Evolutionary conservation across 371 early-diverging fungal genomes (phyloP).

Genomic region (Mucor plumbeus): DNA sequence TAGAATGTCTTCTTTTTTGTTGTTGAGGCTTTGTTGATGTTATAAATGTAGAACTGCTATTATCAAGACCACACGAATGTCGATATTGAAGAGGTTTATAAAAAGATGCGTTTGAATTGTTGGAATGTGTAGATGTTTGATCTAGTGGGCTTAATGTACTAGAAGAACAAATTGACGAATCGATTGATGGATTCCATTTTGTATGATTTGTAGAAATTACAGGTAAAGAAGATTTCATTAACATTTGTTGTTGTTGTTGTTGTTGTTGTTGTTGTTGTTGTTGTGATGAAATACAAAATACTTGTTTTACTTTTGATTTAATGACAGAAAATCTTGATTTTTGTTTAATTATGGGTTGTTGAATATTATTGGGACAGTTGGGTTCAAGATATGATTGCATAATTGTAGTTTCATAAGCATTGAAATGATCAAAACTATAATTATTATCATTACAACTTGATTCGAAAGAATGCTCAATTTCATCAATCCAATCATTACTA

Average conservation of each 20-base stretch:
- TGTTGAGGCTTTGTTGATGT: neutral
- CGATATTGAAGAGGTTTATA: neutral
- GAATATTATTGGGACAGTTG: neutral
- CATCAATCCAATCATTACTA: conserved; percentile 10
- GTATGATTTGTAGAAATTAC: neutral
- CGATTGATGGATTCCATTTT: conserved; percentile 16
- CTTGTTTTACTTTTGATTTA: conserved; percentile 22
- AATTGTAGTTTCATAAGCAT: conserved; percentile 14
- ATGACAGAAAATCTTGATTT: conserved; percentile 11
- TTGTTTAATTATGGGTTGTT: neutral
- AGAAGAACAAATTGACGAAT: conserved; percentile 22
- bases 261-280: neutral
- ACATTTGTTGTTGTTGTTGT: neutral
- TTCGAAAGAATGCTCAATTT: conserved; percentile 12
- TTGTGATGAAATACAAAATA: conserved; percentile 7
- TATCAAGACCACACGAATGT: neutral
- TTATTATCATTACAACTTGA: neutral
- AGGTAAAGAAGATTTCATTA: conserved; percentile 1
- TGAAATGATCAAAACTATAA: neutral
- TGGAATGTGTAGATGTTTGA: conserved; percentile 6
- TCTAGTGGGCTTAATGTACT: conserved; percentile 6
- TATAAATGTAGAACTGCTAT: neutral
- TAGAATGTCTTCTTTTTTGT: neutral
- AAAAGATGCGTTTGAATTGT: neutral
- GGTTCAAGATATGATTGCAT: conserved; percentile 30